A percentile compares a stretch with the other conserved stretches of the same genome.
These are phyloP conservation scores for Sarcomyxa edulis DNA, from an alignment of 768 basidiomycete species.

Conservation along the genomic window DNA sequence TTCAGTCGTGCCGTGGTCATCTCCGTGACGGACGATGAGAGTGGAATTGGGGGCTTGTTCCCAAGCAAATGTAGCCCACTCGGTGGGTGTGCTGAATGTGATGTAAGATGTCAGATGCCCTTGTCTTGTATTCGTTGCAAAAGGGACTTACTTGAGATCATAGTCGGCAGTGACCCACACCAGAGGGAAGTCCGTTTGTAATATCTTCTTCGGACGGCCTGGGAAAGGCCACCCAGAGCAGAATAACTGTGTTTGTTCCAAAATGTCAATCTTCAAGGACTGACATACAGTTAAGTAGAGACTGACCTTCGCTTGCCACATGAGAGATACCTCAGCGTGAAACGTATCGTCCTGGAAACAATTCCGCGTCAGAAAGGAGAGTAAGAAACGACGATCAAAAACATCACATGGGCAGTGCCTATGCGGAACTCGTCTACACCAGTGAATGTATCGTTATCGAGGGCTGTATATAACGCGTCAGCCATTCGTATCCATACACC, in stretches of 20 bases:
- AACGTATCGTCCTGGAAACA: too few species aligned
- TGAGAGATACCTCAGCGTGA: too few species aligned
- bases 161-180: not conserved
- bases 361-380: too few species aligned
- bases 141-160: conserved; percentile 1
- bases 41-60: conserved; percentile 10
- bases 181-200: not conserved
- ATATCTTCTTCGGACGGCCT: not conserved
- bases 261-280: too few species aligned
- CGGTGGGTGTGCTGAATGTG: conserved; percentile 10
- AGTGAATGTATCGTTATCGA: conserved; percentile 2
- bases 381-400: too few species aligned
- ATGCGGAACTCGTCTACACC: too few species aligned
- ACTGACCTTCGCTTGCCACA: too few species aligned
- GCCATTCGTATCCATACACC: not conserved
- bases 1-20: conserved; percentile 16
- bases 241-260: too few species aligned
- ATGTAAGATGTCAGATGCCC: not conserved
- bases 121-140: too few species aligned
- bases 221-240: conserved; percentile 1
- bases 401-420: too few species aligned
- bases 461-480: not conserved
- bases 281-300: too few species aligned
- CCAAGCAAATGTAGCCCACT: conserved; percentile 6
- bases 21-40: conserved; percentile 11